Conservation (phyloP, 495 filamentous ascomycete genomes). For the Xylaria venustula region DNA sequence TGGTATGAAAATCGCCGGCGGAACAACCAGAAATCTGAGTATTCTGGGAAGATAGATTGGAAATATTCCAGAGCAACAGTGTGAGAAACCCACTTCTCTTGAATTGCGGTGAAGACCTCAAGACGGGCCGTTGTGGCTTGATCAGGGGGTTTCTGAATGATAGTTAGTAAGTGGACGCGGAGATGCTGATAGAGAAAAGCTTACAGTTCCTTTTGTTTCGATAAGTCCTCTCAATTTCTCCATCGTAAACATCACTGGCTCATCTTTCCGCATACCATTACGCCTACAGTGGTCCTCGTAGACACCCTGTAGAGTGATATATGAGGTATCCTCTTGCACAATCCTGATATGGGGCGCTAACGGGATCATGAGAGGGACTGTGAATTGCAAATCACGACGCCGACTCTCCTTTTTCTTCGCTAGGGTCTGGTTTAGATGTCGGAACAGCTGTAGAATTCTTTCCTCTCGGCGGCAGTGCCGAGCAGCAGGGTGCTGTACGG, state of each 20-base stretch:
- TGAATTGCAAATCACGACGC: constrained; percentile 91
- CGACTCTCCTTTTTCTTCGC: constrained; percentile 91
- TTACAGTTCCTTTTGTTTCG: constrained; percentile 64
- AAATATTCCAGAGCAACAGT: constrained; percentile 85
- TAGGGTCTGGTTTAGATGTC: constrained; percentile 90
- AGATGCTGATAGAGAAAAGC: constrained; percentile 14
- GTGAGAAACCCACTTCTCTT: constrained; percentile 83
- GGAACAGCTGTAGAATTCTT: constrained; percentile 93
- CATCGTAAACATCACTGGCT: constrained; percentile 92
- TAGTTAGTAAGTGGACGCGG: constrained; percentile 13
- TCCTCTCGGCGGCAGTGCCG: constrained; percentile 91
- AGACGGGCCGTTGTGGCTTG: constrained; percentile 66
- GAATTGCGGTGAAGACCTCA: constrained; percentile 87
- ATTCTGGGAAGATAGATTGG: constrained; percentile 82
- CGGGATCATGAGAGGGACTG: constrained; percentile 91
- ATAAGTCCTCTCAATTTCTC: constrained; percentile 78
- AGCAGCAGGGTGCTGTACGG: constrained; percentile 91
- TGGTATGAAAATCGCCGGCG: constrained; percentile 94
- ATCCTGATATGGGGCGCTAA: constrained; percentile 89
- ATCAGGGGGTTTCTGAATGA: constrained; percentile 58
- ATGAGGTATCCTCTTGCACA: constrained; percentile 91
- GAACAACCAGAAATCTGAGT: constrained; percentile 96
- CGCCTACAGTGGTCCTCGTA: constrained; percentile 94
- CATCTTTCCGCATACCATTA: constrained; percentile 84
- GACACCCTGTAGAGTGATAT: constrained; percentile 88